These are phyloP conservation scores for Ceratobasidium sp. DNA, from an alignment of 1,284 basidiomycete species.

Conservation along the genomic window DNA sequence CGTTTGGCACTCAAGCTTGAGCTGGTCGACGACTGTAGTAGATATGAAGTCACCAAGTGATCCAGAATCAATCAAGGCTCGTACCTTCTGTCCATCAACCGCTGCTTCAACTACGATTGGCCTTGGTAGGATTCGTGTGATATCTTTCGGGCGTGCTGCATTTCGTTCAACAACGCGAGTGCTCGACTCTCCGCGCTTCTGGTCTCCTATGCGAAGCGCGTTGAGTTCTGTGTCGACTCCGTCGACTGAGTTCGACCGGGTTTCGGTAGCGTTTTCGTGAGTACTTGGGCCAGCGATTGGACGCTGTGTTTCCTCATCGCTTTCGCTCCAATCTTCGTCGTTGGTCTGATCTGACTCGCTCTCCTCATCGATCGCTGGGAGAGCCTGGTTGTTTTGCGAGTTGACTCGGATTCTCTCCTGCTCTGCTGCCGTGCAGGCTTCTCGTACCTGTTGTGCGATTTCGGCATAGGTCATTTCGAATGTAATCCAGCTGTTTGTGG, in stretches of 20 bases:
- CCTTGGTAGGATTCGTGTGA: no score
- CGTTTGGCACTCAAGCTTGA: constrained; percentile 45
- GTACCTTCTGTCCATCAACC: constrained; percentile 49
- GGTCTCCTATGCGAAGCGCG: no score
- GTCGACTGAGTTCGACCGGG: constrained; percentile 25
- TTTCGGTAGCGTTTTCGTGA: background rate
- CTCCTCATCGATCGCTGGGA: constrained; percentile 3
- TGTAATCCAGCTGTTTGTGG: background rate
- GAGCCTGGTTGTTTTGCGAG: constrained; percentile 12
- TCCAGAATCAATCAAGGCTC: constrained; percentile 49
- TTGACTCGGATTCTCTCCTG: constrained; percentile 10
- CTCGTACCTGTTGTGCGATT: background rate
- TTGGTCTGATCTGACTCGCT: constrained; percentile 32
- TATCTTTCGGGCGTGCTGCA: no score
- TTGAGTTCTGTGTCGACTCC: constrained; percentile 37
- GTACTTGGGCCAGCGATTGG: background rate
- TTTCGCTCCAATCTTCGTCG: background rate
- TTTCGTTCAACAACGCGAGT: no score
- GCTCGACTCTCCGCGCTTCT: no score
- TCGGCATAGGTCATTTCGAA: background rate
- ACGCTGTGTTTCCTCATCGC: background rate
- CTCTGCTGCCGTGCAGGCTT: background rate
- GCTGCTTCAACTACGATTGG: constrained; percentile 44
- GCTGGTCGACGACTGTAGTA: constrained; percentile 49
- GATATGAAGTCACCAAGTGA: no score